Evolutionary conservation across 2,329 filamentous ascomycete genomes (phyloP), one percentile per base, ranked within the genome.

Genomic region (Hymenotorrendiella dingleyae): DNA sequence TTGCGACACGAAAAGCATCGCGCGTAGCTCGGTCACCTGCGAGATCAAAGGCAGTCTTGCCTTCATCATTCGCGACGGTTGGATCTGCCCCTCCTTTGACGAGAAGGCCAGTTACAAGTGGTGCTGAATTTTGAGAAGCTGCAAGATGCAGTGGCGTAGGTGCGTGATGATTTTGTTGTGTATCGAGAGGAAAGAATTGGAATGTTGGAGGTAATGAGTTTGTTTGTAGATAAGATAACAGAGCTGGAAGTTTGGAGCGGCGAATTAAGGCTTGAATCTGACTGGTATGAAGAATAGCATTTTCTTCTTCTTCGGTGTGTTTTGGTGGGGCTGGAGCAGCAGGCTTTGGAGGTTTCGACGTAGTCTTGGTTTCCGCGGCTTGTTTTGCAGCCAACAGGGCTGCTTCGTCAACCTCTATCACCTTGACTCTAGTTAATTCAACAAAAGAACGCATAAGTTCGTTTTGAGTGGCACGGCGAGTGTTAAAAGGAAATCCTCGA

Each of bases 381-480:
- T 73, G 60, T 16, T 70, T 70, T 36, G 76, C 67, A 6, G 64
- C 64, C 14, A 67, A 66, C 6, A 82, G 63, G 10, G 80, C 73
- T 3, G 71, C 74, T 50, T 88, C 84, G 45, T 86, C 76, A 21
- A 97, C 76, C 48, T 86, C 83, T 36, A 79, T 80, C 35, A 95
- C 74, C 64, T 98, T 96, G 12, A 96, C 74, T 12, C 93, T 74
- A 0, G 93, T 98, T 23, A 98, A 74, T 67, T 98, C 93, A 49
- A 94, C 85, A 57, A 96, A 98, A 1, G 85, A 85, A 28, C 91
- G 80, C 84, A 97, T 93, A 0, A 98, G 79, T 64, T 98, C 93
- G 36, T 84, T 86, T 59, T 97, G 90, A 0, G 93, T 98, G 1
- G 93, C 88, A 44, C 93, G 75, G 10, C 89, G 78, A 7, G 93